Percentiles rank a stretch among this genome's conserved stretches.
These are phyloP conservation scores for Pleurotus salmoneostramineus DNA, from an alignment of 768 basidiomycete species.

Conservation along the genomic window DNA sequence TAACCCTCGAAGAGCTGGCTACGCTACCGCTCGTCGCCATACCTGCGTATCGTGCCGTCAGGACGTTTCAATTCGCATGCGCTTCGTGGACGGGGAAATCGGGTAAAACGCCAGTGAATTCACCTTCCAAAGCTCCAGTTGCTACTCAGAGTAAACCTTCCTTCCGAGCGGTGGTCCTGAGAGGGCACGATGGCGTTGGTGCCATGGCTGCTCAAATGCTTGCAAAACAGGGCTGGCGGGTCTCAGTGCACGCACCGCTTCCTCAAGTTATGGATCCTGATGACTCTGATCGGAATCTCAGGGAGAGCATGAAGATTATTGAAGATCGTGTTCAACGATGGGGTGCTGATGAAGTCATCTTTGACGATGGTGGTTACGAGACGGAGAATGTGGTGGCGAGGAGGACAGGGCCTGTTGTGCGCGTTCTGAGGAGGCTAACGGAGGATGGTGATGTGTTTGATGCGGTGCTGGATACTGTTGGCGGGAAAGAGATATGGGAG, in stretches of 20 bases:
- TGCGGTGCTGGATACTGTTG: constrained; percentile 78
- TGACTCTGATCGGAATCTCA: constrained; percentile 15
- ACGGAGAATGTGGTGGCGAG: constrained; percentile 26
- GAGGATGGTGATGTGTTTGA: constrained; percentile 66
- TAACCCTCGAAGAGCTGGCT: constrained; percentile 70
- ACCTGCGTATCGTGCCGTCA: constrained; percentile 78
- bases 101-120: constrained; percentile 10
- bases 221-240: constrained; percentile 60
- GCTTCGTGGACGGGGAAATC: constrained; percentile 15
- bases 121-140: constrained; percentile 5
- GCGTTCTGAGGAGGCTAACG: constrained; percentile 48
- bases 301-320: constrained; percentile 37
- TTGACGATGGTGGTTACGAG: constrained; percentile 47
- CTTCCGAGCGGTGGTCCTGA: constrained; percentile 51
- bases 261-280: constrained; percentile 20
- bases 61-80: constrained; percentile 56
- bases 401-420: constrained; percentile 40
- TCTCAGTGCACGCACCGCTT: constrained; percentile 63
- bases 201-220: constrained; percentile 81
- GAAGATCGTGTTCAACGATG: constrained; percentile 57
- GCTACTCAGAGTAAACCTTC: not conserved
- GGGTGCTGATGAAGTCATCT: constrained; percentile 78
- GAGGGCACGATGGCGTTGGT: constrained; percentile 72
- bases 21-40: constrained; percentile 77
- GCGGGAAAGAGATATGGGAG: constrained; percentile 78